Base-by-base conservation (phyloP, 1,284 basidiomycete genomes). In the Volvariella volvacea region DNA sequence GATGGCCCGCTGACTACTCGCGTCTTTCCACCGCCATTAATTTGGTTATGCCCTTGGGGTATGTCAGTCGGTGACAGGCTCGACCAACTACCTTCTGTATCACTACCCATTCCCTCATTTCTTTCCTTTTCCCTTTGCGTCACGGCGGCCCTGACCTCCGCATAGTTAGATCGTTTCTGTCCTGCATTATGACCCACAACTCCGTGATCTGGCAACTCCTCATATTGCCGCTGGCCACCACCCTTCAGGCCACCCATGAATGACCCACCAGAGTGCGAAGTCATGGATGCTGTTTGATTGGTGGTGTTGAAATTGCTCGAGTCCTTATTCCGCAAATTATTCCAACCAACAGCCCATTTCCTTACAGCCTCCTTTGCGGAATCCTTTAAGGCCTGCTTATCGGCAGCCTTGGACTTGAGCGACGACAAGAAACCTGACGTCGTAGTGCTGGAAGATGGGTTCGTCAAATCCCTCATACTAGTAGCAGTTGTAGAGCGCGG, bases 341-440 rank as follows among this genome's bases (percentile, higher is more conserved):
- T 75, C 85, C 85, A 92, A 51, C 80, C 88, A 15, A 81, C 82
- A 16, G 90, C 83, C 89, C 90, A 93, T 60, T 92, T 92, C 44
- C 83, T 81, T 70, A 93, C 82, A 10, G 83, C 75, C 59, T 93
- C 91, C 60, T 84, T 86, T 2, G 90, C 90, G 1, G 80, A 80
- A 54, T 82, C 83, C 54, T 78, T 81, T 17, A 92, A 65, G 1
- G 87, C 87, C 59, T 91, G 82, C 58, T 91, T 92, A 61, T 93
- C 90, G 12, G 25, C 25, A 28, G 25, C 25, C 12, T 83, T 83
- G 17, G 88, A 79, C 59, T 83, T 86, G 43, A 88, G 68, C 12
- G 83, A 78, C n/a, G 83, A 78, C 43, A 88, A 75, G 64, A 86
- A 81, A 10, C 74, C 74, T n/a, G 65, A 65, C 20, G 71, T 63